Base-by-base conservation (phyloP, 768 basidiomycete genomes). In the Chiua virens region DNA sequence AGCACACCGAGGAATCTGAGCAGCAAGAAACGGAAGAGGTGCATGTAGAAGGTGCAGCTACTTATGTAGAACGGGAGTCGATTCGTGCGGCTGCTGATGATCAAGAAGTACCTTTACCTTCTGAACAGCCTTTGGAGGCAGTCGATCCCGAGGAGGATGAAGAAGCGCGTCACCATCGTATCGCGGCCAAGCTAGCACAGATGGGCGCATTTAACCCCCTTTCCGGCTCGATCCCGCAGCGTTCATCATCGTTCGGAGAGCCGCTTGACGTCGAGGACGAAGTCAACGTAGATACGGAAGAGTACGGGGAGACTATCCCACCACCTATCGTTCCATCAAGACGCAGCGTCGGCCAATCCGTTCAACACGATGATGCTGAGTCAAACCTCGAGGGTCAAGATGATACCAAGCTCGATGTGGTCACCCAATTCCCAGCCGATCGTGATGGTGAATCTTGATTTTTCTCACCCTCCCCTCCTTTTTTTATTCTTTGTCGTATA, bases 171-270 rank as follows among this genome's bases (percentile, higher is more conserved):
- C 75, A 77, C 37, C 77, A 75, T 53, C 80, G 80, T 45, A 78
- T 88, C 20, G 79, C 85, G 21, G 85, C 82, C 52, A 73, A 70
- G 20, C 61, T 82, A 34, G 81, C 83, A 8, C 79, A 81, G 67
- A 82, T 82, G 72, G 87, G 86, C 15, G 78, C 79, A 56, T 70
- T 77, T 71, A 74, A 85, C 57, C 81, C 85, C 3, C 76, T 85
- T 47, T 69, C 73, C 8, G 67, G 72, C 14, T 63, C 58, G 9
- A 14, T 57, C 27, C 45, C 54, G 5, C 63, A 58, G 14, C 66
- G 49, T 52, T 42, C 43, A 7, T 52, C 62, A 3, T 20, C 20
- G 18, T 37, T 42, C 3, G 22, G 57, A 36, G 55, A 46, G 50
- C 41, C 30, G 15, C 54, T 54, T 6, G 56, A 55, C n/a, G 54